Percentiles rank a stretch among this genome's conserved stretches.
These are phyloP conservation scores for Naganishia onofrii DNA, from an alignment of 768 basidiomycete genomes.

Conservation along the genomic window DNA sequence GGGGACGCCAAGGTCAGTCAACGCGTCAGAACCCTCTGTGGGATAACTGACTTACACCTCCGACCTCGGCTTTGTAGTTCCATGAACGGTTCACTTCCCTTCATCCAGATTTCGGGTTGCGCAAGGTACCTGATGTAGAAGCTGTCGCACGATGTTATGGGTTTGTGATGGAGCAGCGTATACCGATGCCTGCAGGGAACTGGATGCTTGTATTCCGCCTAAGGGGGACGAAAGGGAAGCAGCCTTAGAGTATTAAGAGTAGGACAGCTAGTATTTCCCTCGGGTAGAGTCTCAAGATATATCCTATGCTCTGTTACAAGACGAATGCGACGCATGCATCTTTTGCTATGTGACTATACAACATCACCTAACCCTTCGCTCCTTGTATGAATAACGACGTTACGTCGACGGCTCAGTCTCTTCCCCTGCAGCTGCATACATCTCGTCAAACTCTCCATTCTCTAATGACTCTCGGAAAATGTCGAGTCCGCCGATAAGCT, in stretches of 20 bases:
- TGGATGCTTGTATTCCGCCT: constrained; percentile 8
- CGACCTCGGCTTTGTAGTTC: too few species aligned
- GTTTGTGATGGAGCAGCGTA: constrained; percentile 9
- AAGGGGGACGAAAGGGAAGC: not conserved
- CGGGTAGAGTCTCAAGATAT: not conserved
- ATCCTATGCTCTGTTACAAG: not conserved
- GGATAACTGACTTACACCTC: too few species aligned
- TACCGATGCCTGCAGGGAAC: constrained; percentile 10
- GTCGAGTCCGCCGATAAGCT: constrained; percentile 92
- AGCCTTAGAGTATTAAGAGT: not conserved
- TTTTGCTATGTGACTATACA: not conserved
- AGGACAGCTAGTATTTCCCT: not conserved
- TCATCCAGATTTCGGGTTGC: constrained; percentile 25
- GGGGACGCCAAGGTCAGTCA: constrained; percentile 23
- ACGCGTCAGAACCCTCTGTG: too few species aligned
- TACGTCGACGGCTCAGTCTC: constrained; percentile 21
- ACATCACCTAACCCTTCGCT: not conserved
- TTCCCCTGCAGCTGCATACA: constrained; percentile 34
- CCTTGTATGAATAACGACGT: not conserved
- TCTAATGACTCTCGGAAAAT: constrained; percentile 84
- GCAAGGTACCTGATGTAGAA: constrained; percentile 4
- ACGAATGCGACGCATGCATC: not conserved
- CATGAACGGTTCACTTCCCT: constrained; percentile 35
- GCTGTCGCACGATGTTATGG: not conserved
- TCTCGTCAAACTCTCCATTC: constrained; percentile 69